A percentile compares a stretch with the other conserved stretches of the same genome.
Evolutionary conservation across 495 filamentous ascomycete genomes (phyloP).

Genomic region (Chaetomidium leptoderma): DNA sequence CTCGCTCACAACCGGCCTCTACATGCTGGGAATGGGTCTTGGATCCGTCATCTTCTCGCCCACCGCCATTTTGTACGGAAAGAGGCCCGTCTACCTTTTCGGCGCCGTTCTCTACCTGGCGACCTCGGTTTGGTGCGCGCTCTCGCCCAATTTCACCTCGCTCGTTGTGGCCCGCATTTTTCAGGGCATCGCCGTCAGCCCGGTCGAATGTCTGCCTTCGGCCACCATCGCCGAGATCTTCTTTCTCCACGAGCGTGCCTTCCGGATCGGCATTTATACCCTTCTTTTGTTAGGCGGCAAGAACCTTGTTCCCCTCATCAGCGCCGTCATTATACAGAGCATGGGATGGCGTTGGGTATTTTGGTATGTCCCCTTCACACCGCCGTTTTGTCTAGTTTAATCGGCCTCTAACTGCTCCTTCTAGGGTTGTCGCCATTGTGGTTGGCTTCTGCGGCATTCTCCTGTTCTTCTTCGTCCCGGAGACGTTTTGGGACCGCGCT

Average conservation of each 20-base stretch:
- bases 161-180: conserved; percentile 79
- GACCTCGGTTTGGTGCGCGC: conserved; percentile 81
- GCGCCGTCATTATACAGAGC: conserved; percentile 75
- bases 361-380: conserved; percentile 54
- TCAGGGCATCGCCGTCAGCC: conserved; percentile 80
- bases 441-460: conserved; percentile 69
- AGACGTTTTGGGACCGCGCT: conserved; percentile 93
- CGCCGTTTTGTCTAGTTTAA: no score
- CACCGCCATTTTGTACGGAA: conserved; percentile 87
- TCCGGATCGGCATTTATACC: conserved; percentile 93
- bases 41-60: conserved; percentile 81
- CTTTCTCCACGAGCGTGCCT: conserved; percentile 91
- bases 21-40: conserved; percentile 90
- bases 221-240: conserved; percentile 96
- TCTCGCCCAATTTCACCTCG: conserved; percentile 73
- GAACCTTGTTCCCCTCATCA: conserved; percentile 83
- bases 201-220: conserved; percentile 91
- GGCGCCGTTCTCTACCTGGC: conserved; percentile 70
- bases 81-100: conserved; percentile 84
- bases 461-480: conserved; percentile 87
- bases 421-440: conserved; percentile 77
- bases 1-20: conserved; percentile 86
- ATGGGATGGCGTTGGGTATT: conserved; percentile 91
- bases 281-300: conserved; percentile 86
- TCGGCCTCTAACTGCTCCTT: conserved; percentile 23